These are phyloP conservation scores for Whalleya microplaca DNA, from an alignment of 2,329 filamentous ascomycete species.

Conservation along the genomic window DNA sequence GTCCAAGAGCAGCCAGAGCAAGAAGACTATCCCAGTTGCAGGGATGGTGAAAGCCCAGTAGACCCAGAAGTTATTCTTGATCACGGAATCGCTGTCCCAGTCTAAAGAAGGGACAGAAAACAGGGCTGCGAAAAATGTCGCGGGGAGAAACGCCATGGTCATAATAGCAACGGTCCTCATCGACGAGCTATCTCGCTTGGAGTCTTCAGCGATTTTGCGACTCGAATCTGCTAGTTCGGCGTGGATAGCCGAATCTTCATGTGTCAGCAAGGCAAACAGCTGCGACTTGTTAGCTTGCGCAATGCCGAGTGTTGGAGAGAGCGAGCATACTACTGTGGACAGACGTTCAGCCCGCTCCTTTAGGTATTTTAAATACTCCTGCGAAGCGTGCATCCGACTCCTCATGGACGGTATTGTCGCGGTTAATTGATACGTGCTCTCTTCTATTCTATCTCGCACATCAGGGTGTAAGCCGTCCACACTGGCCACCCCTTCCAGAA, in stretches of 20 bases:
- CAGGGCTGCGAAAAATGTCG: conserved; percentile 32
- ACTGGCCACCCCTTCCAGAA: conserved; percentile 13
- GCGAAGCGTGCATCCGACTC: conserved; percentile 26
- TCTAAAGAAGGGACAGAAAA: conserved; percentile 30
- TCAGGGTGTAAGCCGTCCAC: conserved; percentile 3
- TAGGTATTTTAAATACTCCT: conserved; percentile 30
- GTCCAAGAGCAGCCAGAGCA: conserved; percentile 25
- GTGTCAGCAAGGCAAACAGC: conserved; percentile 31
- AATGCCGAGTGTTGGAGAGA: background rate
- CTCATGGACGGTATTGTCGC: conserved; percentile 30
- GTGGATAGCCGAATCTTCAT: conserved; percentile 29
- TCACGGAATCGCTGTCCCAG: conserved; percentile 12
- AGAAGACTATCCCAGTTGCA: conserved; percentile 33
- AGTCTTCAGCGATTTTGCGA: conserved; percentile 23
- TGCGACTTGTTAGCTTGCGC: conserved; percentile 11
- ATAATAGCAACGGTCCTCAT: conserved; percentile 33
- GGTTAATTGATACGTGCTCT: conserved; percentile 22
- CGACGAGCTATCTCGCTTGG: conserved; percentile 26
- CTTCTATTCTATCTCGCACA: conserved; percentile 11
- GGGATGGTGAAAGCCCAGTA: conserved; percentile 57
- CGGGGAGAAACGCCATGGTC: conserved; percentile 31
- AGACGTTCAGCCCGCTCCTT: conserved; percentile 32
- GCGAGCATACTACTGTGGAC: conserved; percentile 29
- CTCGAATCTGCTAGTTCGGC: conserved; percentile 25
- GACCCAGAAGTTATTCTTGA: conserved; percentile 33